Conservation (phyloP, 208 protist species). For the Leishmania tropica region DNA sequence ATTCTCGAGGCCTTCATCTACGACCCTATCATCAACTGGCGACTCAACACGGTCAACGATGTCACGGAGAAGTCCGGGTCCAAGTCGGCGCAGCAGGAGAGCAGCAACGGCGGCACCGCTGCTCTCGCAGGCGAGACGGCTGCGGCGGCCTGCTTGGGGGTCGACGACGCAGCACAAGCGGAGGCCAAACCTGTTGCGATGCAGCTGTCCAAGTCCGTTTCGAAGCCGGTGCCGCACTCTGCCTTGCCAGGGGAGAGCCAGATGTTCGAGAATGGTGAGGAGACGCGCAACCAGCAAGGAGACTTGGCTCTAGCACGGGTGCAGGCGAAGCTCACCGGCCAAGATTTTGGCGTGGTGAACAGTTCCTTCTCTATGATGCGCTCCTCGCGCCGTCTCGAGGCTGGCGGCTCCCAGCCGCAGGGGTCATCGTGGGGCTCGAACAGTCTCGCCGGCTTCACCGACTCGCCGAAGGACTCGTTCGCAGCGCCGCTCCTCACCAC, state of each 20-base stretch:
- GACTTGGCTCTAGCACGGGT: conserved; percentile 85
- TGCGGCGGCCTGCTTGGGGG: conserved; percentile 9
- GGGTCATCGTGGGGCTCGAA: conserved; percentile 58
- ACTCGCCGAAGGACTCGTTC: conserved; percentile 49
- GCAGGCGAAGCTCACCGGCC: conserved; percentile 85
- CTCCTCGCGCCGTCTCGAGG: conserved; percentile 38
- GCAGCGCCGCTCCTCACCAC: conserved; percentile 66
- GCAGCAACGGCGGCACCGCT: conserved; percentile 7
- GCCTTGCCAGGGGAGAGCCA: conserved; percentile 19
- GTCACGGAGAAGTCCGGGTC: conserved; percentile 19
- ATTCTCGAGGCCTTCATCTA: conserved; percentile 99
- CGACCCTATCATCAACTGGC: conserved; percentile 99
- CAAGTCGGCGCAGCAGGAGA: conserved; percentile 25
- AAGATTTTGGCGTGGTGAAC: conserved; percentile 82
- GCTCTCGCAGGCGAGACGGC: conserved; percentile 10
- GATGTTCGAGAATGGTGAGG: conserved; percentile 46
- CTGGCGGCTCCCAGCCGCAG: conserved; percentile 24
- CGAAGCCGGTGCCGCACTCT: conserved; percentile 41
- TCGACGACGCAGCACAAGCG: conserved; percentile 19
- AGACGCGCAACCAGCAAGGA: conserved; percentile 86
- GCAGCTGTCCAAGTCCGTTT: conserved; percentile 78
- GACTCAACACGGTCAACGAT: conserved; percentile 75
- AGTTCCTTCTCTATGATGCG: conserved; percentile 60
- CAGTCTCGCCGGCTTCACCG: conserved; percentile 38
- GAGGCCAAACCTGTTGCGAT: conserved; percentile 43